Evolutionary conservation across 306 rosid species (phyloP).

Genomic region (Cicer chorassanicum): DNA sequence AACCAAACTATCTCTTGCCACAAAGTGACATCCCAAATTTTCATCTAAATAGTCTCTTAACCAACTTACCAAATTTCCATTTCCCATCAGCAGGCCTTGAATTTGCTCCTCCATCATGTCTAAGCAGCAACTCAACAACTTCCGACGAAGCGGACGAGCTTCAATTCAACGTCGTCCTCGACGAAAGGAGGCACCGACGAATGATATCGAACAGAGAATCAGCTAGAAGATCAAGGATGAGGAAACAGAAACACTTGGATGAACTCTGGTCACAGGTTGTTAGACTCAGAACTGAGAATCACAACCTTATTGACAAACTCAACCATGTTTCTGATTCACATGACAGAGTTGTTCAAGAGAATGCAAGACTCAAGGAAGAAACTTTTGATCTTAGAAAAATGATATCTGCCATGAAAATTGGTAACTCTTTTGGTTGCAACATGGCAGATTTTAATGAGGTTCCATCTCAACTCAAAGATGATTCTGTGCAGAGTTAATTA

Average conservation of each 20-base stretch:
- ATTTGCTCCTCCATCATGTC: slow-evolving; percentile 48
- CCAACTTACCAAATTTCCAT: slow-evolving; percentile 49
- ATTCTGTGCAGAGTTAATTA: slow-evolving; percentile 51
- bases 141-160: slow-evolving; percentile 84
- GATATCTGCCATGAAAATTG: slow-evolving; percentile 59
- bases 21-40: slow-evolving; percentile 51
- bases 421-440: slow-evolving; percentile 49
- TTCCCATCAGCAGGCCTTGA: slow-evolving; percentile 50
- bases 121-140: slow-evolving; percentile 78
- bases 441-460: slow-evolving; percentile 56
- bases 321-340: slow-evolving; percentile 62
- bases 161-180: slow-evolving; percentile 54
- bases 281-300: slow-evolving; percentile 70
- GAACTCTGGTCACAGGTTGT: slow-evolving; percentile 85
- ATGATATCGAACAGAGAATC: slow-evolving; percentile 93
- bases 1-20: slow-evolving; percentile 44
- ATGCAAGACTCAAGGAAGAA: slow-evolving; percentile 68
- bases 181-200: slow-evolving; percentile 74
- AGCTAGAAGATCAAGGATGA: slow-evolving; percentile 82
- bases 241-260: slow-evolving; percentile 83
- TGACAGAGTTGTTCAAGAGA: slow-evolving; percentile 65
- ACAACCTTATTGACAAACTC: slow-evolving; percentile 61
- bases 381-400: slow-evolving; percentile 66
- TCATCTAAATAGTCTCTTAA: slow-evolving; percentile 45
- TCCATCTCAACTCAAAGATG: slow-evolving; percentile 58